Evolutionary conservation across 345 rosid species (phyloP), one percentile per base, ranked within the genome.

Genomic region (Arabis hirsuta): DNA sequence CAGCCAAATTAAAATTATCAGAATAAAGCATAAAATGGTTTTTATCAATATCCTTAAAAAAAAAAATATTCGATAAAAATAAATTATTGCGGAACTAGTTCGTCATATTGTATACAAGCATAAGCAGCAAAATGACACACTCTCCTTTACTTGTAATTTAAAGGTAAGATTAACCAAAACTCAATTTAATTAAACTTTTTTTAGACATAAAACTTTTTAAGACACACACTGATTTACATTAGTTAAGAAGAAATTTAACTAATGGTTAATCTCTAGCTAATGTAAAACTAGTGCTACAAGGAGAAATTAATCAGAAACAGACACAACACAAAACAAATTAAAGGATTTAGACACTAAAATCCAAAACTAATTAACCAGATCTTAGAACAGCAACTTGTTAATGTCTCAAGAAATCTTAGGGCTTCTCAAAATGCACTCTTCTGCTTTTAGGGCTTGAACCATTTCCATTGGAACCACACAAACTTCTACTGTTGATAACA

Each of bases 391-490:
- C 41, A 77, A 51, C 20, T 71, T 63, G 12, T 71, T 54, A 6
- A 77, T 16, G 32, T 55, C 77, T 46, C 36, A 55, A 53, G 44
- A n/a, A 45, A 78, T 67, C 9, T 38, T 51, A 66, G 69, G 69
- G 68, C 66, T 65, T 47, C 53, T 65, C 36, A 51, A 48, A 4
- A 73, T 65, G 59, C 58, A 55, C 10, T 65, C 65, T 73, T 56
- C 53, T 9, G 58, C 6, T 36, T 41, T 55, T 24, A 83, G 38
- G 58, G 48, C 12, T 26, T 65, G 54, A 56, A 81, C 60, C 57
- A 80, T 52, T 54, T 67, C 72, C 27, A 2, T 64, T 7, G 89
- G 83, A 67, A 72, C 81, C 79, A 85, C 70, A 55, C 84, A 85
- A 38, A 79, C 73, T 60, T 81, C 78, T 16, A 73, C 70, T 1